phyloP scores from a whole-genome alignment of 1,139 yeast species.

The Kazachstania sp. region DNA sequence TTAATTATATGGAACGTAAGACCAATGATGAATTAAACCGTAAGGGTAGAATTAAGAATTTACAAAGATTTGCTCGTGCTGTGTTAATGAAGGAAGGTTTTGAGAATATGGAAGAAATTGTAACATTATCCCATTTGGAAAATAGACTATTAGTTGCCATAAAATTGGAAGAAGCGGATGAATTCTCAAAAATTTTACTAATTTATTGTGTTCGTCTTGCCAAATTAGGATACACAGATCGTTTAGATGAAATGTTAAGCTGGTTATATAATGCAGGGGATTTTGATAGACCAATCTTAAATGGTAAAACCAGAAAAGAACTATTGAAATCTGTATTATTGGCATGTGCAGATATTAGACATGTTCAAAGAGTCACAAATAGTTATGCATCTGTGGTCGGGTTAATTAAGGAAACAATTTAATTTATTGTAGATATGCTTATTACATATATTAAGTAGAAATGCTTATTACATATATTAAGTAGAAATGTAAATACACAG shows the following conservation, averaged over 20 bases:
- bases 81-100: slow-evolving; percentile 93
- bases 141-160: slow-evolving; percentile 71
- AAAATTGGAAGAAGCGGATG: slow-evolving; percentile 54
- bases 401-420: slow-evolving; percentile 10
- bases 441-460: too few relatives aligned
- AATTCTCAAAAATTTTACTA: slow-evolving; percentile 53
- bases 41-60: slow-evolving; percentile 71
- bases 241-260: slow-evolving; percentile 65
- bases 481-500: too few relatives aligned
- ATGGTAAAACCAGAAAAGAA: slow-evolving; percentile 43
- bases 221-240: slow-evolving; percentile 67
- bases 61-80: slow-evolving; percentile 82
- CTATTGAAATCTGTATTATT: slow-evolving; percentile 58
- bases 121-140: slow-evolving; percentile 82
- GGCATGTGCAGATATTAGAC: slow-evolving; percentile 69
- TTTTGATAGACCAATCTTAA: slow-evolving; percentile 14
- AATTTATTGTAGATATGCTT: too few relatives aligned
- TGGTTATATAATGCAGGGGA: slow-evolving; percentile 50
- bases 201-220: slow-evolving; percentile 70
- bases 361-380: slow-evolving; percentile 67
- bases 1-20: slow-evolving; percentile 70
- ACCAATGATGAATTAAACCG: slow-evolving; percentile 85
- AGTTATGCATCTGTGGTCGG: slow-evolving; percentile 53
- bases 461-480: too few relatives aligned
- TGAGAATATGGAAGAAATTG: slow-evolving; percentile 81